phyloP scores from a whole-genome alignment of 2,329 filamentous ascomycete genomes.

The Beauveria varroae region DNA sequence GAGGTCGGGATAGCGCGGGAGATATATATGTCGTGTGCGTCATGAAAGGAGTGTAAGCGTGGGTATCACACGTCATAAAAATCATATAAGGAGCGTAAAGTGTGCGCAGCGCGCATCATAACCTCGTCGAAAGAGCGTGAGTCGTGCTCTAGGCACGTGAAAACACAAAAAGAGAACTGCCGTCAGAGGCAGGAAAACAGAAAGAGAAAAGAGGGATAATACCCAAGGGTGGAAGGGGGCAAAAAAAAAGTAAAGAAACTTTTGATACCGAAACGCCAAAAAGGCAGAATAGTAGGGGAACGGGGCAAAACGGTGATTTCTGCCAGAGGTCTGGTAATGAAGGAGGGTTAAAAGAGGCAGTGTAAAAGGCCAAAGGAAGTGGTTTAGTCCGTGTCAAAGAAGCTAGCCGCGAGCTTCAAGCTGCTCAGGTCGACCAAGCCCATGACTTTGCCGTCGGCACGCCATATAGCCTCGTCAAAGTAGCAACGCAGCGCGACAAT shows the following conservation, averaged over 20 bases:
- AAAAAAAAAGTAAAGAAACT: neutral
- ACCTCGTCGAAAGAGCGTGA: constrained; percentile 1
- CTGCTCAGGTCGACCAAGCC: constrained; percentile 37
- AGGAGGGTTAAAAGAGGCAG: no score
- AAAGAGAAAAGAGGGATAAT: neutral
- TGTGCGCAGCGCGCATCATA: neutral
- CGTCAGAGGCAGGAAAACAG: neutral
- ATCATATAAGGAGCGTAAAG: constrained; percentile 3
- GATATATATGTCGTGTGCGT: neutral
- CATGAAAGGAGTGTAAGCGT: constrained; percentile 1
- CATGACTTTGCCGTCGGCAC: constrained; percentile 40
- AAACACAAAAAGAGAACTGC: neutral
- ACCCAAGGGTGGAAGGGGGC: neutral
- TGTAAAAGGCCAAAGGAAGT: no score
- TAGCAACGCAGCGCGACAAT: constrained; percentile 33
- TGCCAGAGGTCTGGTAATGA: neutral
- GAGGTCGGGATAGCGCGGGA: neutral
- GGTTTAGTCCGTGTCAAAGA: constrained; percentile 39
- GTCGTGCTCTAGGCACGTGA: neutral
- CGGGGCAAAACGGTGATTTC: neutral
- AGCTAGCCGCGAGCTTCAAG: constrained; percentile 35
- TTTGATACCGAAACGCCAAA: neutral
- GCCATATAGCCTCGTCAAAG: constrained; percentile 32
- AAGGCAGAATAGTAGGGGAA: neutral
- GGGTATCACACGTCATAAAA: constrained; percentile 2